Percentiles rank a stretch among this genome's conserved stretches.
These are phyloP conservation scores for Leccinum arenicola DNA, from an alignment of 768 basidiomycete genomes.

Conservation along the genomic window DNA sequence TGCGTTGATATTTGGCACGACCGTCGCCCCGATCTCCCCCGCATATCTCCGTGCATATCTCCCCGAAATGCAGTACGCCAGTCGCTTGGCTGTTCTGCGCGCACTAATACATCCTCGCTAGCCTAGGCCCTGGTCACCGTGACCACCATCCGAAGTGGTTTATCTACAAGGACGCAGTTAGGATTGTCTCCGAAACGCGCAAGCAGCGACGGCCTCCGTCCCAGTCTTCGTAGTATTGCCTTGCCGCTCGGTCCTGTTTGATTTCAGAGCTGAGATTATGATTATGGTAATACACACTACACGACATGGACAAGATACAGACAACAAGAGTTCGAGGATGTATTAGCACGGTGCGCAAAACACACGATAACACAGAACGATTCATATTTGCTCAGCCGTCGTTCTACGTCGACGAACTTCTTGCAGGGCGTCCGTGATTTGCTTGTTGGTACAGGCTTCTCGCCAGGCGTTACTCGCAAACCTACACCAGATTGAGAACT, in stretches of 20 bases:
- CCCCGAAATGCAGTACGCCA: slow-evolving; percentile 70
- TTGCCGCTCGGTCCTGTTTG: background rate
- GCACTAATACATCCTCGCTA: slow-evolving; percentile 31
- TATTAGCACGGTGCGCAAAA: background rate
- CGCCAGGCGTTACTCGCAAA: slow-evolving; percentile 64
- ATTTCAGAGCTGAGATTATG: slow-evolving; percentile 7
- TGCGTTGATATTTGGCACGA: slow-evolving; percentile 85
- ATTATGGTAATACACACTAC: slow-evolving; percentile 17
- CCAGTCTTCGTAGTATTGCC: slow-evolving; percentile 11
- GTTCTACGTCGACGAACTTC: slow-evolving; percentile 61
- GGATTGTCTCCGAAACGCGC: slow-evolving; percentile 45
- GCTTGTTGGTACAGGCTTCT: slow-evolving; percentile 56
- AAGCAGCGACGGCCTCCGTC: slow-evolving; percentile 30
- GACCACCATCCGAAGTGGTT: slow-evolving; percentile 90
- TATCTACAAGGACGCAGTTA: slow-evolving; percentile 77
- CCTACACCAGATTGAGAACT: slow-evolving; percentile 36
- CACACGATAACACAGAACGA: background rate
- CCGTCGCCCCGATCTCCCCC: slow-evolving; percentile 76
- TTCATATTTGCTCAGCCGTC: slow-evolving; percentile 12
- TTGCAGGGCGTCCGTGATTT: slow-evolving; percentile 62
- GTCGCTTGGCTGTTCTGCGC: background rate
- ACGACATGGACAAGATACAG: slow-evolving; percentile 18
- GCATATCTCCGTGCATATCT: slow-evolving; percentile 53
- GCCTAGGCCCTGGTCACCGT: slow-evolving; percentile 73
- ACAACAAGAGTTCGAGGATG: slow-evolving; percentile 10